Evolutionary conservation across 2,329 filamentous ascomycete species (phyloP).

Genomic region (Thelonectria rubi): DNA sequence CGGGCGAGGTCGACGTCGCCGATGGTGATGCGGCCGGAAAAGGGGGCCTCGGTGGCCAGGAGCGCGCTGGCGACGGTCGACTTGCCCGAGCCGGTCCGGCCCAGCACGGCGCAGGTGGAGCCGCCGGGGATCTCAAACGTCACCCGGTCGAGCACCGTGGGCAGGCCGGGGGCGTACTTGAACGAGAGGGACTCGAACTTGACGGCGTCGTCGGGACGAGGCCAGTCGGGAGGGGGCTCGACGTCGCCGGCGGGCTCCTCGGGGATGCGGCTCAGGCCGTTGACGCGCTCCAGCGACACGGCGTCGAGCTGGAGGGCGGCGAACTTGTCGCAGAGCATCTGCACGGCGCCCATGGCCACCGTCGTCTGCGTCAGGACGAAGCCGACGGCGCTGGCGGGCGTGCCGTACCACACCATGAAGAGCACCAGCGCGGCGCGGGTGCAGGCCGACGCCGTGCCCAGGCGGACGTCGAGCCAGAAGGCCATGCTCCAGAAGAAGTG

Average conservation of each 20-base stretch:
- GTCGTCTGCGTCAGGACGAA: conserved; percentile 75
- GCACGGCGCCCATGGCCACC: conserved; percentile 49
- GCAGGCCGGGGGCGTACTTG: conserved; percentile 80
- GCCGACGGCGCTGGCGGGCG: conserved; percentile 81
- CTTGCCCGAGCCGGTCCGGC: conserved; percentile 88
- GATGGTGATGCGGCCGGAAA: conserved; percentile 61
- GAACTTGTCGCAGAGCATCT: conserved; percentile 77
- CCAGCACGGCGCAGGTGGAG: conserved; percentile 73
- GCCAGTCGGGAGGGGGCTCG: conserved; percentile 80
- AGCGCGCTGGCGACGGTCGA: conserved; percentile 74
- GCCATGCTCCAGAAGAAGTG: conserved; percentile 95
- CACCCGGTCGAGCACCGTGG: conserved; percentile 74
- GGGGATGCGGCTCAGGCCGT: conserved; percentile 82
- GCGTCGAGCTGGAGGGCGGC: conserved; percentile 92
- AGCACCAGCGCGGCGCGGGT: conserved; percentile 79
- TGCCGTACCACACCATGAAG: conserved; percentile 77
- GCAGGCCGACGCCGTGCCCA: conserved; percentile 66
- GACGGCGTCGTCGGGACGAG: conserved; percentile 74
- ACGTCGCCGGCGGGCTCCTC: conserved; percentile 75
- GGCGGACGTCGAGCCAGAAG: conserved; percentile 84
- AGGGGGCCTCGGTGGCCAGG: conserved; percentile 63
- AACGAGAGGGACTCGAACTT: conserved; percentile 81
- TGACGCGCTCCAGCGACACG: conserved; percentile 86
- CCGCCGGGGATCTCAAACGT: conserved; percentile 76
- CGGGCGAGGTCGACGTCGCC: conserved; percentile 61